Evolutionary conservation across 257 asterid species (phyloP).

Genomic region (Petunia secreta): DNA sequence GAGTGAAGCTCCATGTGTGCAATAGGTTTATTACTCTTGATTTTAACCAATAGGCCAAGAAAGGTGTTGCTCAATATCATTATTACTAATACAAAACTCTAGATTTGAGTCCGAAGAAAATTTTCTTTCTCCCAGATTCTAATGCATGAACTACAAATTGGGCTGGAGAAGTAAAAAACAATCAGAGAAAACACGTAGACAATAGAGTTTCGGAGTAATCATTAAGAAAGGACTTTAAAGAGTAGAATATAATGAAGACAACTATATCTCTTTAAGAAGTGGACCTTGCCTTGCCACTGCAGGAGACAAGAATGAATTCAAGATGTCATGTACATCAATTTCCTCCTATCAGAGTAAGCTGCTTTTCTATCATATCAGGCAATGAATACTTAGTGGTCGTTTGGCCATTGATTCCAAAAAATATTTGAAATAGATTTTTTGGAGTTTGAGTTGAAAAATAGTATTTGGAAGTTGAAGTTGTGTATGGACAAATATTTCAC

Average conservation of each 20-base stretch:
- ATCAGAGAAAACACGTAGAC: background rate
- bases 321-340: background rate
- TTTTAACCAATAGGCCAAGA: background rate
- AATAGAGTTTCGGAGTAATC: background rate
- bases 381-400: background rate
- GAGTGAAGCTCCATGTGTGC: conserved; percentile 10
- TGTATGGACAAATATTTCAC: too few relatives aligned
- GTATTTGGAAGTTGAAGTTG: too few relatives aligned
- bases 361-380: background rate
- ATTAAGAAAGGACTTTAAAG: conserved; percentile 2
- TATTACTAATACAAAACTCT: conserved; percentile 6
- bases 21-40: conserved; percentile 1
- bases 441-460: too few relatives aligned
- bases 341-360: conserved; percentile 16
- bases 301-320: conserved; percentile 12
- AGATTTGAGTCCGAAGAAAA: conserved; percentile 6
- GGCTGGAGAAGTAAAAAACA: background rate
- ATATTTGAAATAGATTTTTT: too few relatives aligned
- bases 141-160: background rate
- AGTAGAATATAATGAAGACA: background rate
- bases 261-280: background rate
- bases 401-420: too few relatives aligned
- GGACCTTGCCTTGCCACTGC: conserved; percentile 10
- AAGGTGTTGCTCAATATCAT: background rate
- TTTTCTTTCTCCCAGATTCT: background rate